Evolutionary conservation across 2,329 filamentous ascomycete species (phyloP), one percentile per base, ranked within the genome.

Genomic region (Alternaria brassicae): DNA sequence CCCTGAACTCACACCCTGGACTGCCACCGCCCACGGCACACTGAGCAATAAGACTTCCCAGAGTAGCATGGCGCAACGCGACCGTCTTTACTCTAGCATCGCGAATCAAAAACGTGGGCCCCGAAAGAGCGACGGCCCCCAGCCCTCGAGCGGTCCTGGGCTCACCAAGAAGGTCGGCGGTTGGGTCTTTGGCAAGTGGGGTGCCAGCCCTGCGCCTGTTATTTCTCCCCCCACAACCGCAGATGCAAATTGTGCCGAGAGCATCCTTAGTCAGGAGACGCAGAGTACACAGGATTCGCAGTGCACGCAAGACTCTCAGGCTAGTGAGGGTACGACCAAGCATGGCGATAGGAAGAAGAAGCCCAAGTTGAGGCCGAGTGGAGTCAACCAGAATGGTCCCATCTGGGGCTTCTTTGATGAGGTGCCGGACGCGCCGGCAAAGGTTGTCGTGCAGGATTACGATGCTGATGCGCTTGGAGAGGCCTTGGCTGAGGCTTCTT

Each of bases 171-270:
- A 84, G 59, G 79, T 89, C n/a, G 86, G 87, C 4, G 87, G 87
- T 4, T 90, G 88, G 88, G 83, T 89, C 8, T 83, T 85, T 55
- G 85, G 87, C 2, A 84, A 84, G 66, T 90, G 88, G 88, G 87
- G 86, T 21, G 79, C 82, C 17, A 81, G 82, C 4, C 84, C 86
- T 3, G 70, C 78, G 10, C 76, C 80, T 60, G 58, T 62, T 1
- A 56, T 63, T 0, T 47, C 67, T 7, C 55, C 66, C 0, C 54
- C 62, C 0, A 57, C 61, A 1, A 45, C 67, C 8, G 59, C 61
- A 4, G 10, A 9, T 12, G 6, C 32, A 0, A n/a, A n/a, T 13
- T 66, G 72, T 3, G 69, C 72, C 0, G 56, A 63, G 2, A 70
- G 66, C 0, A 66, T 66, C 2, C 53, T 64, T 8, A 69, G 63